Conservation (phyloP, 805 yeast genomes). For the Maudiozyma turicensis region DNA sequence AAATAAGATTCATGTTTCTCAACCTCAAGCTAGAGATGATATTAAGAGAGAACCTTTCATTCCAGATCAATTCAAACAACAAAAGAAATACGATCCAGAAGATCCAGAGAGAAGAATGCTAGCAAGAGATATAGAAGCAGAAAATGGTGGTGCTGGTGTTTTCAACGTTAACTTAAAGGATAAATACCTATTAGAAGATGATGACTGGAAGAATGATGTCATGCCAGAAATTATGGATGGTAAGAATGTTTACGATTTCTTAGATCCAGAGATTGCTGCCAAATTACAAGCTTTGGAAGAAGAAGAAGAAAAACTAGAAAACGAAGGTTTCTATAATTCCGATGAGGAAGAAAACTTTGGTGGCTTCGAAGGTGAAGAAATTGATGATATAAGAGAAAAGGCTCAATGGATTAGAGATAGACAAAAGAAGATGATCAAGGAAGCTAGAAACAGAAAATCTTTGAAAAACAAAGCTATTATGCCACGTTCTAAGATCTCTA, state of each 20-base stretch:
- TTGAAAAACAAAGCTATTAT: conserved; percentile 77
- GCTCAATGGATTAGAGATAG: conserved; percentile 94
- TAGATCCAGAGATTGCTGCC: conserved; percentile 90
- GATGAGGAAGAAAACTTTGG: conserved; percentile 73
- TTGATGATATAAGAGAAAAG: conserved; percentile 62
- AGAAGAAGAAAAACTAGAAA: conserved; percentile 89
- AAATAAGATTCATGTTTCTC: conserved; percentile 91
- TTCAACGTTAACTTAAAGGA: conserved; percentile 89
- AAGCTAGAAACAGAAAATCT: conserved; percentile 77
- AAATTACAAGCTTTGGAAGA: conserved; percentile 92
- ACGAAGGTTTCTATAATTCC: conserved; percentile 91
- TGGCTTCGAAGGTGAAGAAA: conserved; percentile 56
- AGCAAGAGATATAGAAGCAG: conserved; percentile 84
- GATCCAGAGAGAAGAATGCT: conserved; percentile 77
- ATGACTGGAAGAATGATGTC: conserved; percentile 93
- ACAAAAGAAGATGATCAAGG: conserved; percentile 87
- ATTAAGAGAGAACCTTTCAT: conserved; percentile 67
- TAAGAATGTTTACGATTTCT: conserved; percentile 91
- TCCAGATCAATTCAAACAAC: conserved; percentile 60
- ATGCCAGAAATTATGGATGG: conserved; percentile 97
- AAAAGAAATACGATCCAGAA: conserved; percentile 60
- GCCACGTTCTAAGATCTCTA: conserved; percentile 83
- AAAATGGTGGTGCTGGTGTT: conserved; percentile 98
- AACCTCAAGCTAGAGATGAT: conserved; percentile 84
- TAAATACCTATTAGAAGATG: conserved; percentile 84